A percentile compares a stretch with the other conserved stretches of the same genome.
phyloP scores from a whole-genome alignment of 2,329 filamentous ascomycete species.

The Trichoderma asperellum region DNA sequence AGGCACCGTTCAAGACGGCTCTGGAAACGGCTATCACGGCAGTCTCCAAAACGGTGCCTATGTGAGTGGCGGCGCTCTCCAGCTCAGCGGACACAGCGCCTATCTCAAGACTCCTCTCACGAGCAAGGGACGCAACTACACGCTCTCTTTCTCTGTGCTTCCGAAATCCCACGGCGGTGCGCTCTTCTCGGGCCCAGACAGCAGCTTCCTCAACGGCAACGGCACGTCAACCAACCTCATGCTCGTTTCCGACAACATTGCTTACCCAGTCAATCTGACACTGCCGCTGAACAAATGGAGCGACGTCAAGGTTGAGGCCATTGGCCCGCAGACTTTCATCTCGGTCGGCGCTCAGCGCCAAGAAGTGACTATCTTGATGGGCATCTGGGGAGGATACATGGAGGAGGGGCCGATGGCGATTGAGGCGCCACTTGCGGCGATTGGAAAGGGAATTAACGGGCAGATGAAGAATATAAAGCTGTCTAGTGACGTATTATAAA shows the following conservation, averaged over 20 bases:
- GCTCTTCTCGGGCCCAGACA: conserved; percentile 29
- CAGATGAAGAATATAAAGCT: conserved; percentile 28
- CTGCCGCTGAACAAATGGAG: conserved; percentile 29
- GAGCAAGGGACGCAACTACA: conserved; percentile 62
- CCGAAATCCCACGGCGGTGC: conserved; percentile 24
- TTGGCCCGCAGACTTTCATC: conserved; percentile 25
- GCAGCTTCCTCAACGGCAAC: conserved; percentile 27
- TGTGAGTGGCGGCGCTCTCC: conserved; percentile 37
- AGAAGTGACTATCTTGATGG: conserved; percentile 29
- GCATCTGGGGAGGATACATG: conserved; percentile 30
- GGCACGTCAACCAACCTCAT: conserved; percentile 27
- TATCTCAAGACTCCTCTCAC: conserved; percentile 51
- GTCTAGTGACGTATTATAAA: conserved; percentile 1
- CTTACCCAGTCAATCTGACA: conserved; percentile 28
- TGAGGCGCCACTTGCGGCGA: conserved; percentile 24
- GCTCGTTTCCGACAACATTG: conserved; percentile 27
- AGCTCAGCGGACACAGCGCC: conserved; percentile 43
- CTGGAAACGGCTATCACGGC: conserved; percentile 33
- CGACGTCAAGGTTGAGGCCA: conserved; percentile 27
- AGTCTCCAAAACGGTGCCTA: conserved; percentile 36
- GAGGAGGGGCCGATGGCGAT: conserved; percentile 26
- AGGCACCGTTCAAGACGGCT: conserved; percentile 34
- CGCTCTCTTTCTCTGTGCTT: conserved; percentile 50
- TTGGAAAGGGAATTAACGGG: conserved; percentile 23
- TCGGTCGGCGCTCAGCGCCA: conserved; percentile 18